Base-by-base conservation (phyloP, 1,284 basidiomycete species). In the Cutaneotrichosporon dermatis region DNA sequence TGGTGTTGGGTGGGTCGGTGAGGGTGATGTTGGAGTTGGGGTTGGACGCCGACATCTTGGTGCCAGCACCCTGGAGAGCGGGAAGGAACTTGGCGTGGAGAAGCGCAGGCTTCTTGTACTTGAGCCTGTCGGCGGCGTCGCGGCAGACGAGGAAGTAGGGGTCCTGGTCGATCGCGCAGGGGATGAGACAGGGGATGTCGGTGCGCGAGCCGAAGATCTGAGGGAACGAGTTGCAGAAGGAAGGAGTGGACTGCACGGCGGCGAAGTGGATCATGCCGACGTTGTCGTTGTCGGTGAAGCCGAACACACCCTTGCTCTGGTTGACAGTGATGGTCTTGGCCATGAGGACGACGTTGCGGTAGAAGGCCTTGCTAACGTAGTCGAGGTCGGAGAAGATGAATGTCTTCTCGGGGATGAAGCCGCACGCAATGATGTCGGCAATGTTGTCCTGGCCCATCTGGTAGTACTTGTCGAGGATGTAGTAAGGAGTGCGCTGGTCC, bases 21-120 rank as follows among this genome's bases (percentile, higher is more conserved):
- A 99, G 97, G 79, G 85, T 98, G 67, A 99, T 95, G 68, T 88
- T 89, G 63, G 87, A 89, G 78, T 90, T 94, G 40, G 87, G 82
- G 76, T 94, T 88, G 54, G 89, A 92, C 4, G 95, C 95, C 72
- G 90, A 94, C 96, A 99, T 99, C 81, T 99, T 99, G 44, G 92
- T 96, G 77, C 96, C 92, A 5, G 93, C 89, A 44, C 96, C 96
- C 80, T 98, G 95, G 12, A 99, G 83, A 1, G 96, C 94, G 5
- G 96, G 96, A 81, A 99, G 96, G 84, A 99, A 99, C 75, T 95
- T 96, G 59, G 93, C 85, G 79, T 98, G 93, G 54, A 99, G 82
- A 35, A 98, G 84, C 6, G 88, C 81, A 3, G 96, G 96, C 78
- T 99, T 99, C 58, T 89, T 92, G 80, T 96, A 96, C 79, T 93